Percentiles rank a stretch among this genome's conserved stretches.
Conservation (phyloP, 2,329 filamentous ascomycete species). For the Leptographium galeiforme region DNA sequence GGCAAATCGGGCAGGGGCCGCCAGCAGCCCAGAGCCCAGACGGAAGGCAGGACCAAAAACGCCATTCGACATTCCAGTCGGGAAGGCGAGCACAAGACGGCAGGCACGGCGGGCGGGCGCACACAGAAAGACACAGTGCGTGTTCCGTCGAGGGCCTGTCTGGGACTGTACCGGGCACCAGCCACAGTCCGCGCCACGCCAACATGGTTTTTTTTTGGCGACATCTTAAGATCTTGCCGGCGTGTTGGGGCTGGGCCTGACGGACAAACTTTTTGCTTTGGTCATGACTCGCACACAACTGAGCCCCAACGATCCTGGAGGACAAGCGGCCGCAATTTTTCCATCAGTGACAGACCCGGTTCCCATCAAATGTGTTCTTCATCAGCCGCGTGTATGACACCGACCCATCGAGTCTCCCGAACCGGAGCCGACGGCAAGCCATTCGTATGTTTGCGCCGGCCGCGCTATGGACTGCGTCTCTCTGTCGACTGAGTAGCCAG, state of each 20-base stretch:
- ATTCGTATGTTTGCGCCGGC: background rate
- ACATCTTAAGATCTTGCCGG: background rate
- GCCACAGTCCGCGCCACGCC: background rate
- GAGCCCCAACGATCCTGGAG: background rate
- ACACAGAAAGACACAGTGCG: background rate
- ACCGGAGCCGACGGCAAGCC: conserved; percentile 4
- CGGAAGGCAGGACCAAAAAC: too few relatives aligned
- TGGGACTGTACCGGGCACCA: background rate
- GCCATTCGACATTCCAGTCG: too few relatives aligned
- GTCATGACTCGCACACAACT: background rate
- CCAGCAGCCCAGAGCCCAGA: too few relatives aligned
- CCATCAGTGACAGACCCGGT: background rate
- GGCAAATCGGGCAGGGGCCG: too few relatives aligned
- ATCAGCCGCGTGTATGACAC: conserved; percentile 8
- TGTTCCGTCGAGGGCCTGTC: too few relatives aligned
- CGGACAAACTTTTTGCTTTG: background rate
- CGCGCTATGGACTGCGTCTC: conserved; percentile 11
- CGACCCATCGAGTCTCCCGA: conserved; percentile 3
- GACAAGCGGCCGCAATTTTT: background rate
- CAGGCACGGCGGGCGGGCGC: too few relatives aligned
- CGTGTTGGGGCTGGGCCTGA: background rate
- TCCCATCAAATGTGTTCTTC: conserved; percentile 8
- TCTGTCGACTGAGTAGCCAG: conserved; percentile 1
- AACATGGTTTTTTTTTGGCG: background rate
- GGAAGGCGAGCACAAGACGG: too few relatives aligned